These are phyloP conservation scores for Tolypocladium inflatum DNA, from an alignment of 2,329 filamentous ascomycete species.

Conservation along the genomic window DNA sequence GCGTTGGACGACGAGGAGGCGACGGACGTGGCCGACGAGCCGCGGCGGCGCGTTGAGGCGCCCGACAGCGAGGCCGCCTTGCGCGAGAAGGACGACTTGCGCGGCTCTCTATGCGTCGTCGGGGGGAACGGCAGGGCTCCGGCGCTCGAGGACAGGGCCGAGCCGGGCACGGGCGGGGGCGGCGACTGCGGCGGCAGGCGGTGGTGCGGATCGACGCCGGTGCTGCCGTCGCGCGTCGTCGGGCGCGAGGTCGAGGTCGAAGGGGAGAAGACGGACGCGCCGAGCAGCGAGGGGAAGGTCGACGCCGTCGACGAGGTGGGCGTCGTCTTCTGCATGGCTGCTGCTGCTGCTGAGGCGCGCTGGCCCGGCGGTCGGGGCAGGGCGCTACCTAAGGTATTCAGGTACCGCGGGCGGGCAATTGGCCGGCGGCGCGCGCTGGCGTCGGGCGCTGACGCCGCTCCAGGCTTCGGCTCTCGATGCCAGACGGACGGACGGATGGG, in stretches of 20 bases:
- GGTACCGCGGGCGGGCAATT: neutral
- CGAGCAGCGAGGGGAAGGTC: conserved; percentile 24
- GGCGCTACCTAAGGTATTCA: neutral
- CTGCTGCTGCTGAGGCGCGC: neutral
- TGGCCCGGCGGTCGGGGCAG: neutral
- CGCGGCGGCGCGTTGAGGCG: conserved; percentile 29
- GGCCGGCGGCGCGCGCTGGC: neutral
- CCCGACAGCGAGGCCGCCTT: conserved; percentile 40
- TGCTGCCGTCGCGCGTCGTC: conserved; percentile 23
- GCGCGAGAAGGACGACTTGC: conserved; percentile 43
- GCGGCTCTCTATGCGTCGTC: conserved; percentile 29
- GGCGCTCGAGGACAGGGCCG: conserved; percentile 8
- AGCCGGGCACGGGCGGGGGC: conserved; percentile 2
- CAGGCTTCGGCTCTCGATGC: neutral
- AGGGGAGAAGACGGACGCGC: conserved; percentile 23
- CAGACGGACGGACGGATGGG: neutral
- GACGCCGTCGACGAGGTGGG: conserved; percentile 6
- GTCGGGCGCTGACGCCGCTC: neutral
- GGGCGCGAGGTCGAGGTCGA: conserved; percentile 21
- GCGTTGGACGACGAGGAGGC: conserved; percentile 26
- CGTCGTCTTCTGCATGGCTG: neutral
- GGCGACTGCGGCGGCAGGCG: neutral
- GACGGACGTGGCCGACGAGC: conserved; percentile 21
- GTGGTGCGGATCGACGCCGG: neutral
- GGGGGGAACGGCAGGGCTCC: conserved; percentile 18